phyloP scores from a whole-genome alignment of 257 asterid genomes.

The Marsdenia floribunda region DNA sequence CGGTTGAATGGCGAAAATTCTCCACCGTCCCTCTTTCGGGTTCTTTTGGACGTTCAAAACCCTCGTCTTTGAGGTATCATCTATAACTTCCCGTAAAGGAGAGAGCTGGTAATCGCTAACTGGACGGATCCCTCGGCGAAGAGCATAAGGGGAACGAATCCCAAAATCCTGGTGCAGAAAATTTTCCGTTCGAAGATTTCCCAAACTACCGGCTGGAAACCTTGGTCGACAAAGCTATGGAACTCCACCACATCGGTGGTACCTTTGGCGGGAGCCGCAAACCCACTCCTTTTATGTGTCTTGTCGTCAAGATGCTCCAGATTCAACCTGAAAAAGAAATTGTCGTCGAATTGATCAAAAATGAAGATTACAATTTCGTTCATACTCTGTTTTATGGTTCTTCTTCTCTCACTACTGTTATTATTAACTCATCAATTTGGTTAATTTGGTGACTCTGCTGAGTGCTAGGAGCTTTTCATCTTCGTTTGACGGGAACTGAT shows the following conservation, averaged over 20 bases:
- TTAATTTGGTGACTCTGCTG: slow-evolving; percentile 27
- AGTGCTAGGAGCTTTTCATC: slow-evolving; percentile 85
- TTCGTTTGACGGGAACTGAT: slow-evolving; percentile 88
- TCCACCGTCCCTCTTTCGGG: too few relatives aligned
- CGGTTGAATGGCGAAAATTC: too few relatives aligned
- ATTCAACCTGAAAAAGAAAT: slow-evolving; percentile 97
- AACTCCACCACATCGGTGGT: slow-evolving; percentile 92
- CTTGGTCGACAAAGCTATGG: slow-evolving; percentile 98
- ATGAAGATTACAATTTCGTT: slow-evolving; percentile 84
- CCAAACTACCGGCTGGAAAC: slow-evolving; percentile 90
- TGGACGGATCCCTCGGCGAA: slow-evolving; percentile 86
- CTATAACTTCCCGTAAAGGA: not conserved
- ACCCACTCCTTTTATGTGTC: slow-evolving; percentile 89
- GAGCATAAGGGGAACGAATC: slow-evolving; percentile 90
- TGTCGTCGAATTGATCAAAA: slow-evolving; percentile 87
- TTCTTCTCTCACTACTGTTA: not conserved
- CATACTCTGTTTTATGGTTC: not conserved
- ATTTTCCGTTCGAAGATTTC: slow-evolving; percentile 79
- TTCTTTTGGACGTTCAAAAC: too few relatives aligned
- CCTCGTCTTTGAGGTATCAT: too few relatives aligned
- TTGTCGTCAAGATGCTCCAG: slow-evolving; percentile 92
- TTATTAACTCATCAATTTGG: not conserved
- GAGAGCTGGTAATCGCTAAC: slow-evolving; percentile 55
- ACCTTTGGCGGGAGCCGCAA: slow-evolving; percentile 71
- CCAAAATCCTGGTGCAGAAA: slow-evolving; percentile 87